Evolutionary conservation across 1,139 yeast species (phyloP).

Genomic region (Meyerozyma smithsonii): DNA sequence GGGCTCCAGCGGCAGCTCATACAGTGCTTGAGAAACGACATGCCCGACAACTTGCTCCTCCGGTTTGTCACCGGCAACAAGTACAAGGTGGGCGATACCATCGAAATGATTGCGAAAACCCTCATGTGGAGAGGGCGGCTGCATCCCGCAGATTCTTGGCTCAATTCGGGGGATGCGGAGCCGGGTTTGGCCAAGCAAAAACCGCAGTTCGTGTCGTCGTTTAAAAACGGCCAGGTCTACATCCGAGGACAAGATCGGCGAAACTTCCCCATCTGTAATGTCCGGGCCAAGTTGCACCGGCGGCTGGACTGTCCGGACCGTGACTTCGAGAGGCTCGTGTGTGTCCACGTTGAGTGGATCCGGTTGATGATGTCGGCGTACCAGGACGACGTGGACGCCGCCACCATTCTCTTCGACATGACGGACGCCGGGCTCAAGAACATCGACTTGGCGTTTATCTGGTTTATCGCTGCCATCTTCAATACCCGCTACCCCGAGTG

Average conservation of each 20-base stretch:
- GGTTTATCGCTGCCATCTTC: conserved; percentile 69
- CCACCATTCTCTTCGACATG: conserved; percentile 71
- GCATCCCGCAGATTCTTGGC: conserved; percentile 51
- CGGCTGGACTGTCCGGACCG: conserved; percentile 64
- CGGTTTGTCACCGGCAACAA: conserved; percentile 73
- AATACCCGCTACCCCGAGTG: conserved; percentile 90
- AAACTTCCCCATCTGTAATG: conserved; percentile 66
- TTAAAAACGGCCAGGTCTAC: conserved; percentile 55
- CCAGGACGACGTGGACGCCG: conserved; percentile 63
- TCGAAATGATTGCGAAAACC: conserved; percentile 63
- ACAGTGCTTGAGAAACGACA: conserved; percentile 44
- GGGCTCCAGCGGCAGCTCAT: neutral
- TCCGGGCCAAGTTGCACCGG: conserved; percentile 70
- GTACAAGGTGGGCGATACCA: conserved; percentile 58
- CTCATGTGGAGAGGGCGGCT: conserved; percentile 64
- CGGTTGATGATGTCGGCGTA: conserved; percentile 45
- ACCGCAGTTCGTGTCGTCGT: conserved; percentile 46
- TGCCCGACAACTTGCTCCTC: conserved; percentile 64
- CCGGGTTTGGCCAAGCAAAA: conserved; percentile 17
- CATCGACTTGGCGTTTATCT: conserved; percentile 81
- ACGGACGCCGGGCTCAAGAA: conserved; percentile 70
- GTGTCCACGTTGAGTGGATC: conserved; percentile 65
- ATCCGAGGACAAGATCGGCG: conserved; percentile 60
- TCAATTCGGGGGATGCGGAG: conserved; percentile 57
- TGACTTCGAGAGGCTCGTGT: conserved; percentile 63